These are phyloP conservation scores for Iberis pinnata DNA, from an alignment of 345 rosid genomes.

Conservation along the genomic window DNA sequence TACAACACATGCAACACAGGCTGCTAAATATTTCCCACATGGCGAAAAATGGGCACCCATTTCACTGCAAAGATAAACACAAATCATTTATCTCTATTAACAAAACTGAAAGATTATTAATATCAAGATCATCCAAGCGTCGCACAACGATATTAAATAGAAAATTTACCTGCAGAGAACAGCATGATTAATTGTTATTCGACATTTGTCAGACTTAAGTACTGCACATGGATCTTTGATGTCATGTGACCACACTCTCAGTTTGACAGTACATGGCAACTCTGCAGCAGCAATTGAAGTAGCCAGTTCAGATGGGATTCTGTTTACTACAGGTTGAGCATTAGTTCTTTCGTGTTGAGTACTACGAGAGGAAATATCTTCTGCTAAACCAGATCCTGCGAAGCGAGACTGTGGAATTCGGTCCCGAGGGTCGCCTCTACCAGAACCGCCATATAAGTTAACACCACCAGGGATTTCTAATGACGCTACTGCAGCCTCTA, in stretches of 20 bases:
- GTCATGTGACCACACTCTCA: conserved; percentile 84
- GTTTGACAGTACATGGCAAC: conserved; percentile 90
- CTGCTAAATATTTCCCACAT: conserved; percentile 95
- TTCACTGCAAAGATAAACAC: conserved; percentile 56
- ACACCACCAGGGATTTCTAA: conserved; percentile 45
- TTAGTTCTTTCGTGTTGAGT: conserved; percentile 33
- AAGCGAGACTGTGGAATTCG: conserved; percentile 38
- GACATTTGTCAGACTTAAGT: conserved; percentile 58
- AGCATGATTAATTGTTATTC: conserved; percentile 75
- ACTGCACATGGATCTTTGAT: conserved; percentile 56
- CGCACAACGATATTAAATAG: conserved; percentile 2
- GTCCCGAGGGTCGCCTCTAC: conserved; percentile 39
- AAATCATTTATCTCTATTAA: conserved; percentile 7
- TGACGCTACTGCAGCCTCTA: conserved; percentile 48
- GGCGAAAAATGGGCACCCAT: conserved; percentile 99
- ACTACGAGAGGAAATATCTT: conserved; percentile 31
- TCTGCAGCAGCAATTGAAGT: conserved; percentile 85
- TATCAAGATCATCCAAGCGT: conserved; percentile 3
- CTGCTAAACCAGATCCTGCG: conserved; percentile 40
- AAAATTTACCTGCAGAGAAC: conserved; percentile 81
- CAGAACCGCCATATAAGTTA: conserved; percentile 40
- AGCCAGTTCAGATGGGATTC: conserved; percentile 70
- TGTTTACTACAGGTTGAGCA: conserved; percentile 49
- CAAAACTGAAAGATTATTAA: conserved; percentile 4
- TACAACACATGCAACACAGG: conserved; percentile 91